These are phyloP conservation scores for Rhizopogon roseolus DNA, from an alignment of 768 basidiomycete species.

Conservation along the genomic window DNA sequence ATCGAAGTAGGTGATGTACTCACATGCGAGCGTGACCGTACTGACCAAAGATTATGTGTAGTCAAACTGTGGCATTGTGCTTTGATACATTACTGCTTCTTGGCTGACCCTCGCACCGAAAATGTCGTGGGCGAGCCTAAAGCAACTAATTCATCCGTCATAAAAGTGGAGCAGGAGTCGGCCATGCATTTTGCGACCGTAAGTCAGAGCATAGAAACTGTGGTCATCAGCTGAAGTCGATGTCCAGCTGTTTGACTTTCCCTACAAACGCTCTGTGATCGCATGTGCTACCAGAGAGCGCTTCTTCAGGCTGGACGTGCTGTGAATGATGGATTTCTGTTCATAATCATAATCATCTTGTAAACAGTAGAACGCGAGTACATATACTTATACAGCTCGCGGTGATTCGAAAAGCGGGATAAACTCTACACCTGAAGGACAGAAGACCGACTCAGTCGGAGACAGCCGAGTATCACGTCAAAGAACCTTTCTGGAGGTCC, in stretches of 20 bases:
- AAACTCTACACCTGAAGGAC: too few species aligned
- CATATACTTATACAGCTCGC: neutral
- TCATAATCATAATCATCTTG: neutral
- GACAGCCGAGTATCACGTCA: too few species aligned
- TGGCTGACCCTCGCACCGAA: constrained; percentile 37
- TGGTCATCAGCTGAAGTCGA: neutral
- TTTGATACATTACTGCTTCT: constrained; percentile 38
- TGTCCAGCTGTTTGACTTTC: constrained; percentile 19
- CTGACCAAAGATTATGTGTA: constrained; percentile 1
- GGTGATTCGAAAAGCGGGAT: neutral
- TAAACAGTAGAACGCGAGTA: neutral
- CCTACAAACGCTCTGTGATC: constrained; percentile 19
- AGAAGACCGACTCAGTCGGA: too few species aligned
- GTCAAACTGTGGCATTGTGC: constrained; percentile 19
- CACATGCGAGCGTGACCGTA: neutral
- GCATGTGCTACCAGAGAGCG: constrained; percentile 12
- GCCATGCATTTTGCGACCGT: constrained; percentile 19
- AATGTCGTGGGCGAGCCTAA: constrained; percentile 40
- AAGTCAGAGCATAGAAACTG: neutral
- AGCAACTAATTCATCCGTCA: constrained; percentile 21
- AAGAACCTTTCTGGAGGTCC: too few species aligned
- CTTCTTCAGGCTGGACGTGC: constrained; percentile 19
- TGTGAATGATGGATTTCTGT: constrained; percentile 1
- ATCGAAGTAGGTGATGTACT: constrained; percentile 30
- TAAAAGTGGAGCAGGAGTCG: constrained; percentile 20